Percentiles rank a stretch among this genome's conserved stretches.
Evolutionary conservation across 257 asterid species (phyloP).

Genomic region (Schizonepeta tenuifolia): DNA sequence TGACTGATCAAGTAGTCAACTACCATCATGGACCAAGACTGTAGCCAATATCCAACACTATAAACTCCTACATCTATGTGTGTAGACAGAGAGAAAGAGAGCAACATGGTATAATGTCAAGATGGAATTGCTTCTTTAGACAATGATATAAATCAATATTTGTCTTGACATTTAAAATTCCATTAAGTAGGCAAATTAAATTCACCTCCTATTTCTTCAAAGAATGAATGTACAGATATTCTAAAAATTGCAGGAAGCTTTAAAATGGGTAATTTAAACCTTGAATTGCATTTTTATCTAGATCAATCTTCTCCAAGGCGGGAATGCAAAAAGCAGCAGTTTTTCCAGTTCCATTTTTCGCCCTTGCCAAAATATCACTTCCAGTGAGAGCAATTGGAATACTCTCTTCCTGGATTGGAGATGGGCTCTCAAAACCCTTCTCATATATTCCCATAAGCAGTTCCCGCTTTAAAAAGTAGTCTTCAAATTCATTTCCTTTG

Average conservation of each 20-base stretch:
- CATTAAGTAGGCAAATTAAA: conserved; percentile 15
- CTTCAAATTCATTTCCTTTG: conserved; percentile 89
- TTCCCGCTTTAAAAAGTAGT: conserved; percentile 86
- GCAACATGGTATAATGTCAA: conserved; percentile 6
- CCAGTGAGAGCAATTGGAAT: conserved; percentile 94
- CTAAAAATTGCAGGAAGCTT: conserved; percentile 13
- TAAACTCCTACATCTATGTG: background rate
- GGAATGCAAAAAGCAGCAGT: conserved; percentile 96
- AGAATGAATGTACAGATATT: conserved; percentile 17
- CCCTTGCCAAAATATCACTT: conserved; percentile 89
- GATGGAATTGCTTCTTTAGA: conserved; percentile 25
- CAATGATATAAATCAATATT: background rate
- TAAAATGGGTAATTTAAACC: conserved; percentile 47
- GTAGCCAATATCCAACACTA: conserved; percentile 17
- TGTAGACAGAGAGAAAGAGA: background rate
- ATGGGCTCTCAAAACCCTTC: conserved; percentile 94
- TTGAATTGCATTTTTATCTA: conserved; percentile 82
- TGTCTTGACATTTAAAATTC: conserved; percentile 23
- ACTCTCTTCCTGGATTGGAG: conserved; percentile 96
- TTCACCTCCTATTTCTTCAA: conserved; percentile 2
- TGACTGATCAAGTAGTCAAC: conserved; percentile 9
- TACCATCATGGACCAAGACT: conserved; percentile 12
- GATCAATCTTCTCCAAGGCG: conserved; percentile 85
- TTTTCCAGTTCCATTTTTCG: conserved; percentile 95
- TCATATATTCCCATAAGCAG: conserved; percentile 96